Base-by-base conservation (phyloP, 352 stramenopile species). In the Phytophthora idaei region DNA sequence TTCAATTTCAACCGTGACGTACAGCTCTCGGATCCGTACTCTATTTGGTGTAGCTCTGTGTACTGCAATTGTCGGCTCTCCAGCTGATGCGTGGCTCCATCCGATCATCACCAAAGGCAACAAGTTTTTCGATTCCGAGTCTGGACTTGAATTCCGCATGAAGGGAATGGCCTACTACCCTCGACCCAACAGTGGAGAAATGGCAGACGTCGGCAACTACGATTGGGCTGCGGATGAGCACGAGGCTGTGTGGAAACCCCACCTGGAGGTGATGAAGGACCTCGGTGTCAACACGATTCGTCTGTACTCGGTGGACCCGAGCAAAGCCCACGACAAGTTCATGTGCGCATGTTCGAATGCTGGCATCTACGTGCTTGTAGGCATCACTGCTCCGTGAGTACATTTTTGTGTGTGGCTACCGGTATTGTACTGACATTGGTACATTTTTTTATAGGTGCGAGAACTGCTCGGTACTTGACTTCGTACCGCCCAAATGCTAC, bases 101-200 rank as follows among this genome's bases (percentile, higher is more conserved):
- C 75, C 68, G 27, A 80, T 90, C 57, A 67, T 88, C 31, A 64
- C 64, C 41, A 89, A 87, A 48, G 85, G 87, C 66, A 94, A 94
- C 80, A 95, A 95, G 70, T 90, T 96, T 52, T 97, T 95, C 69
- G 64, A 94, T 64, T 86, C 78, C 2, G 53, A 79, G 3, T 87
- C 81, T 0, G 80, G 81, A 28, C 28, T 70, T 8, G 84, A 97
- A 58, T 90, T 93, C 62, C 76, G 80, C 11, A 71, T 92, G 39
- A 89, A 90, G 42, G 83, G 83, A n/a, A 85, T 92, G 76, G 81
- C 77, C 8, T 92, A 92, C 64, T 89, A 85, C 65, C 84, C 84
- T 1, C 77, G 82, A 1, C 81, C 84, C 25, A 93, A 93, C 71
- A 71, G 49, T 15, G 84, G 84, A 15, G 73, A 90, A 59, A 72